Evolutionary conservation across 2,329 filamentous ascomycete genomes (phyloP).

Genomic region (Reticulascus tulasneorum): DNA sequence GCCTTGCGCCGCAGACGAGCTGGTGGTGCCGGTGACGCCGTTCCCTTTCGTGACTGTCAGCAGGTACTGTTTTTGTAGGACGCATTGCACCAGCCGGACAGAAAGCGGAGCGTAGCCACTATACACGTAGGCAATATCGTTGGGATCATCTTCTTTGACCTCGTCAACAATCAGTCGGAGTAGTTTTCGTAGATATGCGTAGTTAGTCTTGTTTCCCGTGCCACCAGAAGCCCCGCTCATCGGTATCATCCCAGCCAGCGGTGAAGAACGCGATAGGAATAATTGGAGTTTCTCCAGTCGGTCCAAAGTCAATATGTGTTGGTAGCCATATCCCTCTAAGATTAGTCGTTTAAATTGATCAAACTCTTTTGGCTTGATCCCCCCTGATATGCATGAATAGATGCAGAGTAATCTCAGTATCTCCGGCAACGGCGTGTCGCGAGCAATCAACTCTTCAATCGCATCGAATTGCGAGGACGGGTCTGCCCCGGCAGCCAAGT

Average conservation of each 20-base stretch:
- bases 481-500: slow-evolving; percentile 85
- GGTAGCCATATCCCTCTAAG: slow-evolving; percentile 89
- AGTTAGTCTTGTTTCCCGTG: slow-evolving; percentile 76
- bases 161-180: slow-evolving; percentile 91
- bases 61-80: slow-evolving; percentile 86
- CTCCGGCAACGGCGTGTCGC: slow-evolving; percentile 74
- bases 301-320: slow-evolving; percentile 86
- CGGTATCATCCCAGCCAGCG: slow-evolving; percentile 76
- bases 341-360: slow-evolving; percentile 86
- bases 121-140: slow-evolving; percentile 97
- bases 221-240: slow-evolving; percentile 65
- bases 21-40: slow-evolving; percentile 41
- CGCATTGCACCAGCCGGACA: slow-evolving; percentile 84
- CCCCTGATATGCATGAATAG: slow-evolving; percentile 85
- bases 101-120: slow-evolving; percentile 94
- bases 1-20: slow-evolving; percentile 56
- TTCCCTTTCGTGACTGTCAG: slow-evolving; percentile 65
- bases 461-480: slow-evolving; percentile 83
- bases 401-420: slow-evolving; percentile 84
- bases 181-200: slow-evolving; percentile 79
- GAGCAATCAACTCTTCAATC: slow-evolving; percentile 91
- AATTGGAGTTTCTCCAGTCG: slow-evolving; percentile 87
- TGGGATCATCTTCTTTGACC: slow-evolving; percentile 89
- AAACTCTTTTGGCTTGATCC: slow-evolving; percentile 82
- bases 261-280: slow-evolving; percentile 72